phyloP scores from a whole-genome alignment of 495 filamentous ascomycete species.

The Aspergillus sclerotiicarbonarius region DNA sequence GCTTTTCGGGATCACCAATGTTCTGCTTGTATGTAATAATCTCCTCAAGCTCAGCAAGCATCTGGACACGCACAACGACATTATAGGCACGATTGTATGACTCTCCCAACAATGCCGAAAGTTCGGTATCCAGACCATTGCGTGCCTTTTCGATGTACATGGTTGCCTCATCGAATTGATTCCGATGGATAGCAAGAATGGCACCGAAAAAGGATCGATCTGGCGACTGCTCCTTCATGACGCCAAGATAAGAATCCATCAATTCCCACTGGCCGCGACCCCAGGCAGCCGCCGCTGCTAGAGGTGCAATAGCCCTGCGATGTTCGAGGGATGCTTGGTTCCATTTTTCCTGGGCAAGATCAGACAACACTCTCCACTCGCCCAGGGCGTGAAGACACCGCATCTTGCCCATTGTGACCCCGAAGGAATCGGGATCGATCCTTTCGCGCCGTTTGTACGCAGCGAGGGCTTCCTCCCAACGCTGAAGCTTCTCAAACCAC shows the following conservation, averaged over 20 bases:
- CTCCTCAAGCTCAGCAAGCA: conserved; percentile 97
- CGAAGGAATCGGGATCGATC: conserved; percentile 72
- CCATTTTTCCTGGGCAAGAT: conserved; percentile 90
- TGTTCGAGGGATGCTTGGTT: conserved; percentile 78
- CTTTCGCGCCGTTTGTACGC: conserved; percentile 80
- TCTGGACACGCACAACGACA: conserved; percentile 94
- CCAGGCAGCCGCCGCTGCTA: conserved; percentile 97
- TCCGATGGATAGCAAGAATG: conserved; percentile 88
- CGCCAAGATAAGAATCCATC: conserved; percentile 93
- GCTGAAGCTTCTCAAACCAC: conserved; percentile 97
- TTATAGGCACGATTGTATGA: conserved; percentile 96
- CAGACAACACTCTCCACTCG: conserved; percentile 91
- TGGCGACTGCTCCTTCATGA: conserved; percentile 89
- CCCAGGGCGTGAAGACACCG: conserved; percentile 94
- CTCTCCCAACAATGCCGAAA: conserved; percentile 91
- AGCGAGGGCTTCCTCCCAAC: conserved; percentile 96
- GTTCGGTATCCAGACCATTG: conserved; percentile 89
- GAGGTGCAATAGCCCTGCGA: conserved; percentile 80
- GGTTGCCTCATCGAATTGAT: conserved; percentile 86
- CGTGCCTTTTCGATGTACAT: conserved; percentile 85
- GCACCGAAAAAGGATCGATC: conserved; percentile 97
- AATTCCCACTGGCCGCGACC: conserved; percentile 93
- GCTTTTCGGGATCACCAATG: conserved; percentile 71
- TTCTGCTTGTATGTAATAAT: conserved; percentile 97
- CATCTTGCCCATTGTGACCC: conserved; percentile 99